phyloP scores from a whole-genome alignment of 2,329 filamentous ascomycete species.

The Plectosphaerella cucumerina region DNA sequence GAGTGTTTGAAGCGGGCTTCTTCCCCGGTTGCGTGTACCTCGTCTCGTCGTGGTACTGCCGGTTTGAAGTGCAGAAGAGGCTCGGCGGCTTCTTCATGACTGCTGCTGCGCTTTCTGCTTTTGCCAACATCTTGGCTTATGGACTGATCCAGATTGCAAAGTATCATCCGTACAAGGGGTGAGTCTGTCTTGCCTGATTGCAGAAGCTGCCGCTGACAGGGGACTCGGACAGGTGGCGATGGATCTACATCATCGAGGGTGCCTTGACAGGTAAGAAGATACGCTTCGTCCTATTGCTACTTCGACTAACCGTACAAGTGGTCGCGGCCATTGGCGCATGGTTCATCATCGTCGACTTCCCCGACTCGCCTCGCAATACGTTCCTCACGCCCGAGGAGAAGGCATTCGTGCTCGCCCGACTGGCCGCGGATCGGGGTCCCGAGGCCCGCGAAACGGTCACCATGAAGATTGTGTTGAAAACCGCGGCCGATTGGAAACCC shows the following conservation, averaged over 20 bases:
- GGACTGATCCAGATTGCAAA: slow-evolving; percentile 32
- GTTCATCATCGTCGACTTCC: slow-evolving; percentile 43
- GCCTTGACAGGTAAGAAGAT: slow-evolving; percentile 25
- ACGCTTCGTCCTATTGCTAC: too few relatives aligned
- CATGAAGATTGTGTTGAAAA: slow-evolving; percentile 11
- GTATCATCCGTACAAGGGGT: background rate
- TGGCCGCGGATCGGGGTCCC: slow-evolving; percentile 20
- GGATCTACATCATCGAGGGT: slow-evolving; percentile 42
- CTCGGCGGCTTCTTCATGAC: slow-evolving; percentile 21
- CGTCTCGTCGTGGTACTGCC: slow-evolving; percentile 25
- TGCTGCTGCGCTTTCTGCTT: slow-evolving; percentile 19
- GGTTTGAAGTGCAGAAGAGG: slow-evolving; percentile 35
- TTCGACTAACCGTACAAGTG: too few relatives aligned
- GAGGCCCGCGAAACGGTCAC: slow-evolving; percentile 14
- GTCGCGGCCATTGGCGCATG: slow-evolving; percentile 21
- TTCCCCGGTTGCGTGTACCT: slow-evolving; percentile 40
- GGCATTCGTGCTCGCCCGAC: slow-evolving; percentile 20
- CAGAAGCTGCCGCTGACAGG: slow-evolving; percentile 26
- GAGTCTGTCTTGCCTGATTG: slow-evolving; percentile 29
- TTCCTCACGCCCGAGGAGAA: slow-evolving; percentile 37
- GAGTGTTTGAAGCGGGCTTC: slow-evolving; percentile 39
- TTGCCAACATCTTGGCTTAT: slow-evolving; percentile 17
- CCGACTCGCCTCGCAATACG: slow-evolving; percentile 30
- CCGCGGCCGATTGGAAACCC: slow-evolving; percentile 15
- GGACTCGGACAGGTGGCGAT: slow-evolving; percentile 28